Evolutionary conservation across 768 basidiomycete species (phyloP), one percentile per base, ranked within the genome.

Genomic region (Leccinellum rugosiceps): DNA sequence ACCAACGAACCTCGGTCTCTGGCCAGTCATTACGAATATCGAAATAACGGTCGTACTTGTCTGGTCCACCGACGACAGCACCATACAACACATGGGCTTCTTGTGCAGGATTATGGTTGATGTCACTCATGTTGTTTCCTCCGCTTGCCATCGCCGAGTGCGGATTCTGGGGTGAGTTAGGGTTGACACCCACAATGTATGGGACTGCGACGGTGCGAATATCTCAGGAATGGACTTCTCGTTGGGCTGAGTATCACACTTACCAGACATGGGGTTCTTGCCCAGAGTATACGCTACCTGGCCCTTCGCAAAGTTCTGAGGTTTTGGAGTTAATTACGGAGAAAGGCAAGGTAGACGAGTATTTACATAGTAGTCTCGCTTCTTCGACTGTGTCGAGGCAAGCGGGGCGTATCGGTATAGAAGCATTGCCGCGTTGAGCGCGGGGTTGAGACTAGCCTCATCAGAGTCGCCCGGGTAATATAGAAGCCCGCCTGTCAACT

Each of bases 21-120:
- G 87, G 87, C 90, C 92, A 96, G 69, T 96, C 93, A 56, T 81
- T 86, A 38, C 95, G 84, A 58, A 93, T 86, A 66, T 97, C 90
- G 69, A 81, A 95, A 74, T 82, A 97, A 25, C 79, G 77, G 68
- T 91, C 94, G 25, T 81, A 76, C 57, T 76, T 77, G 65, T 90
- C 83, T 0, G 94, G 94, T 30, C 94, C 95, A 45, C 95, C 95
- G 14, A 96, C 81, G 26, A 94, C 83, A 23, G 87, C 94, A 30
- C 94, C 94, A 65, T 94, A 95, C 9, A 97, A 72, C 2, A 90
- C 78, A 68, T 94, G 83, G 0, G 87, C 83, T 69, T 90, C 88
- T 57, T 84, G 73, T 10, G 74, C 75, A 2, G 94, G 94, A 47
- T 79, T 79, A 2, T 84, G 88, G 69, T 94, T 82, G 55, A 95